These are phyloP conservation scores for Penicillium bovifimosum DNA, from an alignment of 495 filamentous ascomycete genomes.

Conservation along the genomic window DNA sequence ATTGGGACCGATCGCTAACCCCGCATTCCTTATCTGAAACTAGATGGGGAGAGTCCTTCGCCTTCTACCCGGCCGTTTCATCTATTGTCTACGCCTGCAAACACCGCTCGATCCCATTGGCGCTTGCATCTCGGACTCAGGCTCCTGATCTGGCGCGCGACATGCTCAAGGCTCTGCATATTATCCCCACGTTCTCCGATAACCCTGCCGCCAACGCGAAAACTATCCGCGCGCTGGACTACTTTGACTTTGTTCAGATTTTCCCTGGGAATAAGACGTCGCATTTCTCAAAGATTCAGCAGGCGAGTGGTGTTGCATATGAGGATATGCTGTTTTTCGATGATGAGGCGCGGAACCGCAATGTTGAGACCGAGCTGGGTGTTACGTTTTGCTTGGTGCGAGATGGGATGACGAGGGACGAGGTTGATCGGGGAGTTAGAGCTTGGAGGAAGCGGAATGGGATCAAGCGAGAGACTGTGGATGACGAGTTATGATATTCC, in stretches of 20 bases:
- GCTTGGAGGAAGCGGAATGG: conserved; percentile 77
- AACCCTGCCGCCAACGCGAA: conserved; percentile 34
- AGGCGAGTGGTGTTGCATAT: conserved; percentile 57
- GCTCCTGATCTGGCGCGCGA: conserved; percentile 75
- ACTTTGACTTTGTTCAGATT: conserved; percentile 82
- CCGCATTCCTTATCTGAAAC: not conserved
- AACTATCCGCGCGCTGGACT: conserved; percentile 56
- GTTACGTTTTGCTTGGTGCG: conserved; percentile 77
- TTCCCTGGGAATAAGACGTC: conserved; percentile 81
- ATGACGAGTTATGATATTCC: conserved; percentile 4
- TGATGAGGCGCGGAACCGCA: conserved; percentile 80
- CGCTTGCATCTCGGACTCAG: conserved; percentile 74
- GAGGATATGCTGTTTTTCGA: conserved; percentile 96
- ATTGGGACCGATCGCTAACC: conserved; percentile 3
- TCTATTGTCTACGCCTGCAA: conserved; percentile 61
- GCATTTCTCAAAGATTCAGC: conserved; percentile 71
- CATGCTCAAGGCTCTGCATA: conserved; percentile 68
- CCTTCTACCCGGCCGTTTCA: conserved; percentile 77
- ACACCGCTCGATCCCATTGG: conserved; percentile 56
- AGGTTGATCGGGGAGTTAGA: conserved; percentile 73
- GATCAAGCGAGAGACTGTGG: conserved; percentile 26
- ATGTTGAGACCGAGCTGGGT: conserved; percentile 74
- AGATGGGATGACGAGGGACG: conserved; percentile 72
- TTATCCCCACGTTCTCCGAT: conserved; percentile 49
- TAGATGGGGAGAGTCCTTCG: conserved; percentile 68